A percentile compares a stretch with the other conserved stretches of the same genome.
Evolutionary conservation across 108 stramenopile genomes (phyloP).

Genomic region (Cyclotella atomus): DNA sequence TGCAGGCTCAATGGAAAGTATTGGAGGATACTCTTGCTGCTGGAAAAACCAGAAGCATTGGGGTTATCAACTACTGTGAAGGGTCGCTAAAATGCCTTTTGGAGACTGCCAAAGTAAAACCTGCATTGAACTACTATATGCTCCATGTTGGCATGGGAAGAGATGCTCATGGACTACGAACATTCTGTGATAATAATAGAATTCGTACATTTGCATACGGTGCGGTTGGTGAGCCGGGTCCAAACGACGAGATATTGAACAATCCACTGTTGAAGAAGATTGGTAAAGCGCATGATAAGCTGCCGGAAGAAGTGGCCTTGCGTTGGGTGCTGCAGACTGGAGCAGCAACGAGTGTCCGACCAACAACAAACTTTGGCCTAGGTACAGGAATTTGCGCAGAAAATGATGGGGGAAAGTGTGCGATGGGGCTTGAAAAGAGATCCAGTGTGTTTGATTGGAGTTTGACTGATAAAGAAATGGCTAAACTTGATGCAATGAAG

Average conservation of each 20-base stretch:
- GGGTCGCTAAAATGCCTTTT: constrained; percentile 39
- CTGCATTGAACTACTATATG: constrained; percentile 60
- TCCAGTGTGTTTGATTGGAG: constrained; percentile 41
- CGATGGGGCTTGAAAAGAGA: constrained; percentile 26
- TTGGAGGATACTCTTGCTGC: constrained; percentile 52
- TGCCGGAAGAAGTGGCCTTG: constrained; percentile 54
- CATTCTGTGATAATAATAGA: constrained; percentile 41
- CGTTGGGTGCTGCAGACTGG: constrained; percentile 60
- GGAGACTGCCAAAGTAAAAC: constrained; percentile 49
- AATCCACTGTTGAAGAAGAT: constrained; percentile 38
- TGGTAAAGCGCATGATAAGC: constrained; percentile 27
- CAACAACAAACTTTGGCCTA: constrained; percentile 51
- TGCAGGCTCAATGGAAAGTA: constrained; percentile 61
- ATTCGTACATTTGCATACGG: constrained; percentile 66
- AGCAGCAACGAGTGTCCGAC: constrained; percentile 44
- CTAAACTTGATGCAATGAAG: constrained; percentile 33
- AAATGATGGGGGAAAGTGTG: constrained; percentile 33
- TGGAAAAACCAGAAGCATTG: constrained; percentile 48
- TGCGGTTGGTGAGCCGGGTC: constrained; percentile 55
- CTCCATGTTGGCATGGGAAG: constrained; percentile 52
- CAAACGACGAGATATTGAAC: constrained; percentile 36
- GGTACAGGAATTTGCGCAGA: constrained; percentile 9
- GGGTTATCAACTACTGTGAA: constrained; percentile 62
- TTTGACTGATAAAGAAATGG: constrained; percentile 47
- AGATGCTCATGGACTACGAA: constrained; percentile 41